phyloP scores from a whole-genome alignment of 305 asterid species.

The Solanum aculeatissimum region DNA sequence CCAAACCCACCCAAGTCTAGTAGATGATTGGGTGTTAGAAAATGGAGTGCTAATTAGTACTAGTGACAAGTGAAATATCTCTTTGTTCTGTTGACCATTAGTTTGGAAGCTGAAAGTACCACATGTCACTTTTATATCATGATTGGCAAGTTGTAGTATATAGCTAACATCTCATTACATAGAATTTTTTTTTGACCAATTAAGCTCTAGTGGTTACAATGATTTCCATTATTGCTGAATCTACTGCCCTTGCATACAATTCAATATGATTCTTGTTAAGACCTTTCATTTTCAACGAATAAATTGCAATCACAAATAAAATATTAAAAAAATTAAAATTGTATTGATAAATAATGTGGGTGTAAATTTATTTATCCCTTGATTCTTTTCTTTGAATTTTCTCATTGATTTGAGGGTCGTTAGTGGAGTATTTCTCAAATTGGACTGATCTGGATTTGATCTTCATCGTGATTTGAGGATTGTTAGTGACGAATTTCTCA shows the following conservation, averaged over 20 bases:
- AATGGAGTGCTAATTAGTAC: neutral
- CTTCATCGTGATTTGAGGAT: too few relatives aligned
- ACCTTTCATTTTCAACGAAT: too few relatives aligned
- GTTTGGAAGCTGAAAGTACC: neutral
- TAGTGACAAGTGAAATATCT: neutral
- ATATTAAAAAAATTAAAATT: too few relatives aligned
- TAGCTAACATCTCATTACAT: neutral
- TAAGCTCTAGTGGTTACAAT: neutral
- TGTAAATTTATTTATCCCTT: too few relatives aligned
- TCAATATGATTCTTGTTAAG: neutral
- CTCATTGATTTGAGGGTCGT: too few relatives aligned
- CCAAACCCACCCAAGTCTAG: neutral
- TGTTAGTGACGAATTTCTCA: too few relatives aligned
- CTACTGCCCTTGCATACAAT: neutral
- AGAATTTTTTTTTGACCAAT: neutral
- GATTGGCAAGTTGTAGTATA: neutral
- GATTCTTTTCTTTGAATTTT: too few relatives aligned
- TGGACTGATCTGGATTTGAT: too few relatives aligned
- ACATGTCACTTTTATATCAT: neutral
- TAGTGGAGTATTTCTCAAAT: too few relatives aligned
- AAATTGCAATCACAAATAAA: too few relatives aligned
- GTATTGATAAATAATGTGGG: too few relatives aligned
- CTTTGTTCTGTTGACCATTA: neutral
- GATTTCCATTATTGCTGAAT: neutral
- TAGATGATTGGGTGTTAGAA: neutral